Evolutionary conservation across 805 yeast genomes (phyloP).

Genomic region (Metschnikowia kunwiensis): DNA sequence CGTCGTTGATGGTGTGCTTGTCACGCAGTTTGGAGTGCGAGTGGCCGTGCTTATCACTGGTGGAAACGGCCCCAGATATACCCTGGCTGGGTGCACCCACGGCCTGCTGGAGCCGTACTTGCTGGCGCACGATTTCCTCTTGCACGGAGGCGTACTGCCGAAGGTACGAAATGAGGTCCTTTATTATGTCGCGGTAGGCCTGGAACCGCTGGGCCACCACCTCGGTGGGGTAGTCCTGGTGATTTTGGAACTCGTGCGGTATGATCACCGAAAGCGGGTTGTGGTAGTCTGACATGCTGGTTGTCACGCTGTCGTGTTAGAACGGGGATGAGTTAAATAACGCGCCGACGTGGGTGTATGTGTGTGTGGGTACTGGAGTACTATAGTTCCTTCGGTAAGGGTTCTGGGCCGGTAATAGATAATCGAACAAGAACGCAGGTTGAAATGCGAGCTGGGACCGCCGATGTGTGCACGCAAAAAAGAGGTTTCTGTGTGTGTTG

Average conservation of each 20-base stretch:
- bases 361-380: too few species aligned
- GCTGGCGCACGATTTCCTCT: constrained; percentile 85
- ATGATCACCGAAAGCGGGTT: constrained; percentile 41
- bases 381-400: too few species aligned
- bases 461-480: too few species aligned
- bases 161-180: constrained; percentile 70
- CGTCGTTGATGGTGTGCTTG: constrained; percentile 22
- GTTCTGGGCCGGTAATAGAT: too few species aligned
- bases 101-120: constrained; percentile 75
- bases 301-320: too few species aligned
- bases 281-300: constrained; percentile 23
- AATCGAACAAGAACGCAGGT: too few species aligned
- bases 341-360: too few species aligned
- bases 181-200: constrained; percentile 81
- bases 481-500: too few species aligned
- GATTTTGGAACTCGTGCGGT: constrained; percentile 34
- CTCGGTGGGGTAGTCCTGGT: constrained; percentile 70
- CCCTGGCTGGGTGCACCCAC: constrained; percentile 26
- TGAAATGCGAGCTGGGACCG: too few species aligned
- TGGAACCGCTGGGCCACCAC: constrained; percentile 77
- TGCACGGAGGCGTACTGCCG: constrained; percentile 79
- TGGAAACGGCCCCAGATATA: constrained; percentile 2
- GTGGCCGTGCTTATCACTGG: constrained; percentile 13
- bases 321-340: too few species aligned
- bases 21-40: constrained; percentile 6